Conservation (phyloP, 1,139 yeast species). For the Blastobotrys niveus region DNA sequence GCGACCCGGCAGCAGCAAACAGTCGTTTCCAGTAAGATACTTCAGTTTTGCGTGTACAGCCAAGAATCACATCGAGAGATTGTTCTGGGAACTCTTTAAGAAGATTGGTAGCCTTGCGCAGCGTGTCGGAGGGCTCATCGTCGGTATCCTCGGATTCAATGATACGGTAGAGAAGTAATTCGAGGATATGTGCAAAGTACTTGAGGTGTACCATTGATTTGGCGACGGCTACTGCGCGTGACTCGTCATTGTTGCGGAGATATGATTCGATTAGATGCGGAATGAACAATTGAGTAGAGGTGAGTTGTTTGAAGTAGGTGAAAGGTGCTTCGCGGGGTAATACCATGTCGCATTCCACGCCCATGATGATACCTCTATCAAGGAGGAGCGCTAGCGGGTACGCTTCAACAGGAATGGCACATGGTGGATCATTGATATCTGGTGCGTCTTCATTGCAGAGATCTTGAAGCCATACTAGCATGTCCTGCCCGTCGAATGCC, state of each 20-base stretch:
- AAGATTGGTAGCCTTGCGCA: slow-evolving; percentile 26
- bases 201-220: slow-evolving; percentile 39
- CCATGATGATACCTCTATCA: slow-evolving; percentile 38
- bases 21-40: slow-evolving; percentile 54
- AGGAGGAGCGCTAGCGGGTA: slow-evolving; percentile 39
- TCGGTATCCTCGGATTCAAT: slow-evolving; percentile 27
- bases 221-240: slow-evolving; percentile 33
- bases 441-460: neutral
- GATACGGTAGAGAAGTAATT: slow-evolving; percentile 40
- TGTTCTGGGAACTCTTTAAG: slow-evolving; percentile 33
- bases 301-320: slow-evolving; percentile 33
- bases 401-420: slow-evolving; percentile 32
- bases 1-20: slow-evolving; percentile 40
- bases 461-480: slow-evolving; percentile 30
- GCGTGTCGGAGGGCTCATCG: slow-evolving; percentile 18
- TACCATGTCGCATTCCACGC: slow-evolving; percentile 37
- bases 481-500: slow-evolving; percentile 41
- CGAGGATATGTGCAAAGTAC: slow-evolving; percentile 46
- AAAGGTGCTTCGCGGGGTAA: slow-evolving; percentile 33
- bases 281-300: slow-evolving; percentile 36
- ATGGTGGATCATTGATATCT: slow-evolving; percentile 10
- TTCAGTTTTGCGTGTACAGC: slow-evolving; percentile 63
- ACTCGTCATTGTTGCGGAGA: slow-evolving; percentile 24
- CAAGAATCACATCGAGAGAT: slow-evolving; percentile 46
- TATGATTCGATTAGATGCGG: slow-evolving; percentile 35